Percentiles rank a stretch among this genome's conserved stretches.
These are phyloP conservation scores for Aspergillus fructus DNA, from an alignment of 2,329 filamentous ascomycete species.

Conservation along the genomic window DNA sequence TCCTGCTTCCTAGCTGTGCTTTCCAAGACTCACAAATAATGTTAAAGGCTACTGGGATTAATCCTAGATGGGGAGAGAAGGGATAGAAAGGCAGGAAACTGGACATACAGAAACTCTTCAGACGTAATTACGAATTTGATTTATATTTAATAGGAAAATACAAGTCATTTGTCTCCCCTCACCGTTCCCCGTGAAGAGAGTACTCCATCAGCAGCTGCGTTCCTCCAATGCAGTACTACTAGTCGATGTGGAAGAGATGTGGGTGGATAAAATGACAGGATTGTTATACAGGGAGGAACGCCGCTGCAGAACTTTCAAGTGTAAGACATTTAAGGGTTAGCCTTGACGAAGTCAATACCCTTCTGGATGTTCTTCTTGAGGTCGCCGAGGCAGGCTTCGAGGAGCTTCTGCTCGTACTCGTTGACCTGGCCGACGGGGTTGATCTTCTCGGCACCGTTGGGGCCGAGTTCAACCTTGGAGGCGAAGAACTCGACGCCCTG, in stretches of 20 bases:
- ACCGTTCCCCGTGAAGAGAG: neutral
- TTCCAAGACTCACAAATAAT: neutral
- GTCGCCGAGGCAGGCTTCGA: conserved; percentile 76
- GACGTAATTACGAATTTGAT: conserved; percentile 12
- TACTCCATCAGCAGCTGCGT: conserved; percentile 20
- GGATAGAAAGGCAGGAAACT: neutral
- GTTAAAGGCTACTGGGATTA: neutral
- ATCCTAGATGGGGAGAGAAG: neutral
- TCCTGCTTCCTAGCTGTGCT: neutral
- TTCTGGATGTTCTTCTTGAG: conserved; percentile 82
- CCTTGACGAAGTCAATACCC: conserved; percentile 63
- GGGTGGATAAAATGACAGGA: conserved; percentile 19
- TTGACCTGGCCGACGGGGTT: conserved; percentile 81
- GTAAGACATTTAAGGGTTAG: conserved; percentile 49
- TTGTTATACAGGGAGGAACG: conserved; percentile 31
- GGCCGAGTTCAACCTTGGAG: conserved; percentile 91
- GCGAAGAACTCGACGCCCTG: conserved; percentile 97
- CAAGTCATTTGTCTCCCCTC: conserved; percentile 7
- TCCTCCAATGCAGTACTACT: conserved; percentile 23
- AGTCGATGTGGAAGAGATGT: conserved; percentile 19
- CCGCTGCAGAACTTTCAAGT: conserved; percentile 16
- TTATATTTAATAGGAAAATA: conserved; percentile 12
- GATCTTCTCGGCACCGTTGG: conserved; percentile 94
- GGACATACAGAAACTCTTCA: neutral
- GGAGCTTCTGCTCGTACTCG: conserved; percentile 81